A percentile compares a stretch with the other conserved stretches of the same genome.
Evolutionary conservation across 2,329 filamentous ascomycete species (phyloP).

Genomic region (Cercospora sp.): DNA sequence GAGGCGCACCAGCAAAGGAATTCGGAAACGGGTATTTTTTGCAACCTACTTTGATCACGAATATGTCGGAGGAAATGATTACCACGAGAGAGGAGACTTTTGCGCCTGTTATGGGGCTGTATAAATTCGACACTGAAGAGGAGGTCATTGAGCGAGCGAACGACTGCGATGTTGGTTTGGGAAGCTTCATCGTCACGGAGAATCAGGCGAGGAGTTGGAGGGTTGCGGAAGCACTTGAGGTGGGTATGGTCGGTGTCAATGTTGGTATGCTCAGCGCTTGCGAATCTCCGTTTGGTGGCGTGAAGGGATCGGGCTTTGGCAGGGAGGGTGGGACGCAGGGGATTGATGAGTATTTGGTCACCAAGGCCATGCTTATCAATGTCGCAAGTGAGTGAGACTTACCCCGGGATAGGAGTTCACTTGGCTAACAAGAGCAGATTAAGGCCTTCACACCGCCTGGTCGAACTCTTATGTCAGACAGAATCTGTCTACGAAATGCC

Average conservation of each 20-base stretch:
- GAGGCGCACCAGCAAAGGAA: slow-evolving; percentile 53
- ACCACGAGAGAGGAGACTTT: slow-evolving; percentile 90
- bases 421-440: background rate
- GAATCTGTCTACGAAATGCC: background rate
- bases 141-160: slow-evolving; percentile 88
- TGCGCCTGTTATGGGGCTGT: slow-evolving; percentile 86
- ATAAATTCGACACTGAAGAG: slow-evolving; percentile 82
- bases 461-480: background rate
- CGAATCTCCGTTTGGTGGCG: slow-evolving; percentile 38
- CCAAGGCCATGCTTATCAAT: slow-evolving; percentile 18
- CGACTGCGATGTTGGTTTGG: slow-evolving; percentile 78
- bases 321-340: slow-evolving; percentile 53
- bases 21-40: slow-evolving; percentile 68
- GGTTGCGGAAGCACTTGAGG: slow-evolving; percentile 69
- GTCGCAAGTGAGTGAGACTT: slow-evolving; percentile 8
- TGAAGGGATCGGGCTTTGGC: slow-evolving; percentile 55
- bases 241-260: slow-evolving; percentile 76
- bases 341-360: slow-evolving; percentile 61
- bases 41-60: slow-evolving; percentile 82
- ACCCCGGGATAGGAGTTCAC: no score
- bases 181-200: slow-evolving; percentile 85
- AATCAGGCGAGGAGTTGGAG: slow-evolving; percentile 61
- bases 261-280: slow-evolving; percentile 45
- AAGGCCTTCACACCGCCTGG: background rate
- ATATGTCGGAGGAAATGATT: slow-evolving; percentile 82